Percentiles rank a stretch among this genome's conserved stretches.
Conservation (phyloP, 192 early-diverging fungal species). For the Powellomyces hirtus region DNA sequence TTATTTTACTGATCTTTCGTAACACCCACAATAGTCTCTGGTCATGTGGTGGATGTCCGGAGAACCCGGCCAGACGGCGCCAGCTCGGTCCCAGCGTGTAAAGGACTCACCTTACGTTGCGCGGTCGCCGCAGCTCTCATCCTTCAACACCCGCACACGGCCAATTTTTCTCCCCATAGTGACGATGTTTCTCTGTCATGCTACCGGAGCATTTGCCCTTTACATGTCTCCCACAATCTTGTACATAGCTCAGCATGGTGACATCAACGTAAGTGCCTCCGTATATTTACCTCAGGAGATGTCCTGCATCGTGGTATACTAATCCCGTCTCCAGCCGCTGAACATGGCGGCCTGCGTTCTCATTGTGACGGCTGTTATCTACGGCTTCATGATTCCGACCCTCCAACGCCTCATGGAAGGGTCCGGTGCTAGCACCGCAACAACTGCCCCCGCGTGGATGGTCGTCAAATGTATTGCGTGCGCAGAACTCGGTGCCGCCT, state of each 20-base stretch:
- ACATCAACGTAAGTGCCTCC: constrained; percentile 11
- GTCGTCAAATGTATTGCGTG: constrained; percentile 41
- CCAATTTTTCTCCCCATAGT: constrained; percentile 28
- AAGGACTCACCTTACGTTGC: neutral
- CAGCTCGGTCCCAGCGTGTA: neutral
- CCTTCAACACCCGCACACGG: constrained; percentile 25
- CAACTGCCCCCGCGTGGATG: constrained; percentile 32
- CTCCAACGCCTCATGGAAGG: constrained; percentile 30
- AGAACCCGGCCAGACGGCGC: neutral
- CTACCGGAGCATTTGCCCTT: constrained; percentile 13
- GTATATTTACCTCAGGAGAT: neutral
- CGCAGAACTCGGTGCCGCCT: constrained; percentile 23
- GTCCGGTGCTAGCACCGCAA: constrained; percentile 18
- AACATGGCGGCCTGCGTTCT: constrained; percentile 6
- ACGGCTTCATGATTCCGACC: constrained; percentile 30
- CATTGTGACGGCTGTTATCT: constrained; percentile 8
- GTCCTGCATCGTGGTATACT: no score
- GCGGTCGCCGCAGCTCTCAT: neutral
- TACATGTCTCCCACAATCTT: constrained; percentile 24
- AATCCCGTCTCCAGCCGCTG: neutral
- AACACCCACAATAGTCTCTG: neutral
- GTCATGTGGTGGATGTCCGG: constrained; percentile 1
- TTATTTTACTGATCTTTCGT: neutral
- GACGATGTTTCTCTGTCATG: constrained; percentile 21
- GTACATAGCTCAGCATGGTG: constrained; percentile 5